These are phyloP conservation scores for Blastomyces percursus DNA, from an alignment of 2,329 filamentous ascomycete genomes.

Conservation along the genomic window DNA sequence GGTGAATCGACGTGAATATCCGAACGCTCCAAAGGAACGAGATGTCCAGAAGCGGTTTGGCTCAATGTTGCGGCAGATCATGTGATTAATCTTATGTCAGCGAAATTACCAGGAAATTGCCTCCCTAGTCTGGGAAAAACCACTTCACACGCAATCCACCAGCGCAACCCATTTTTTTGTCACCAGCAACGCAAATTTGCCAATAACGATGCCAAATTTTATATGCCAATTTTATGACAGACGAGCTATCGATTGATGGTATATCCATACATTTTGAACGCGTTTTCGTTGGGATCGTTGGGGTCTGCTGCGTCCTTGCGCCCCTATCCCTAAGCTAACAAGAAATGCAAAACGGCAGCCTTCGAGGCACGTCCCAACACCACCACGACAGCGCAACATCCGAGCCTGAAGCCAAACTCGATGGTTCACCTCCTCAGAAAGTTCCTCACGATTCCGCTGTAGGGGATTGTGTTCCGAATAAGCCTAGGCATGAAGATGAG, in stretches of 20 bases:
- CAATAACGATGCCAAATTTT: constrained; percentile 38
- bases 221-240: constrained; percentile 23
- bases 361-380: constrained; percentile 29
- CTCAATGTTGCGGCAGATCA: background rate
- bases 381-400: constrained; percentile 29
- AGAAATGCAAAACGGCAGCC: constrained; percentile 40
- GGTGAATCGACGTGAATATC: background rate
- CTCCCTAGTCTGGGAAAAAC: constrained; percentile 24
- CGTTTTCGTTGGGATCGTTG: constrained; percentile 36
- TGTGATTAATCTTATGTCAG: constrained; percentile 25
- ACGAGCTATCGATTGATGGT: constrained; percentile 32
- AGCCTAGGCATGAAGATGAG: constrained; percentile 22
- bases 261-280: constrained; percentile 25
- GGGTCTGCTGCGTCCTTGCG: constrained; percentile 31
- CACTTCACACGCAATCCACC: constrained; percentile 29
- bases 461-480: constrained; percentile 7
- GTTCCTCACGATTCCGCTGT: constrained; percentile 16
- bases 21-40: background rate
- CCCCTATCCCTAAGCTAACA: constrained; percentile 32
- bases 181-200: constrained; percentile 30
- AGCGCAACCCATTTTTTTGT: constrained; percentile 23
- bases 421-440: constrained; percentile 18
- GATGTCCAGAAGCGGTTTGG: background rate
- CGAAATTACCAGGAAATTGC: constrained; percentile 22
- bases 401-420: constrained; percentile 18